phyloP scores from a whole-genome alignment of 2,329 filamentous ascomycete species.

The Cladosporium colombiae region DNA sequence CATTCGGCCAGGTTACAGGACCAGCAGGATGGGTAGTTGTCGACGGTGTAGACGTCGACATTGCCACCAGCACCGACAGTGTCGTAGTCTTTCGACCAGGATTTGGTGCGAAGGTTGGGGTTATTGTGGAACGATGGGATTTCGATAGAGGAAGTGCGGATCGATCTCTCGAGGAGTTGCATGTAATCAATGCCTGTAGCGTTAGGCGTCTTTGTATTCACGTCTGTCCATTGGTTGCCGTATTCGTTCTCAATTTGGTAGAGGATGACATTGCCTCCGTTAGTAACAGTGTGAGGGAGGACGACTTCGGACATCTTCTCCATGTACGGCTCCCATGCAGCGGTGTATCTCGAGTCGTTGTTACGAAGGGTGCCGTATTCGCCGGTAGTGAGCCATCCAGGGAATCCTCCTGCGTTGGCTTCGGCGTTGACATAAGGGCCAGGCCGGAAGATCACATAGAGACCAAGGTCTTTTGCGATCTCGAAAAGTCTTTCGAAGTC shows the following conservation, averaged over 20 bases:
- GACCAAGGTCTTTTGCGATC: slow-evolving; percentile 69
- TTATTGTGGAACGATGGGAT: slow-evolving; percentile 60
- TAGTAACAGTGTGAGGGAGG: slow-evolving; percentile 76
- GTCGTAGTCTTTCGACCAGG: slow-evolving; percentile 61
- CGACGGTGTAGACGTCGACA: slow-evolving; percentile 55
- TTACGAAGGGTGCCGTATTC: slow-evolving; percentile 66
- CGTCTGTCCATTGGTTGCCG: slow-evolving; percentile 39
- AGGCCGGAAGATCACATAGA: slow-evolving; percentile 68
- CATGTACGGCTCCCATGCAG: slow-evolving; percentile 68
- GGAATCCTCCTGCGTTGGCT: slow-evolving; percentile 73
- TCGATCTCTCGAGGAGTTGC: slow-evolving; percentile 55
- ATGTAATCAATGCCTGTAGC: slow-evolving; percentile 56
- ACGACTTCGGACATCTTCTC: slow-evolving; percentile 64
- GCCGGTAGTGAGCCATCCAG: slow-evolving; percentile 73
- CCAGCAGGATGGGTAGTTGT: slow-evolving; percentile 60
- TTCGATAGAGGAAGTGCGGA: slow-evolving; percentile 57
- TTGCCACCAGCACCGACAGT: slow-evolving; percentile 55
- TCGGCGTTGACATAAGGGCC: slow-evolving; percentile 66
- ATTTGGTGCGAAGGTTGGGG: slow-evolving; percentile 59
- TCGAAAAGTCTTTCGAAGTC: slow-evolving; percentile 74
- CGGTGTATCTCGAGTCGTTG: slow-evolving; percentile 60
- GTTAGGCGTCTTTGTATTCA: slow-evolving; percentile 49
- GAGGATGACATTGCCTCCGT: slow-evolving; percentile 76
- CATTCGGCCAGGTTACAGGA: slow-evolving; percentile 64
- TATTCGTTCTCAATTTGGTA: slow-evolving; percentile 57